phyloP scores from a whole-genome alignment of 306 rosid genomes.

The Ochetophila trinervis region DNA sequence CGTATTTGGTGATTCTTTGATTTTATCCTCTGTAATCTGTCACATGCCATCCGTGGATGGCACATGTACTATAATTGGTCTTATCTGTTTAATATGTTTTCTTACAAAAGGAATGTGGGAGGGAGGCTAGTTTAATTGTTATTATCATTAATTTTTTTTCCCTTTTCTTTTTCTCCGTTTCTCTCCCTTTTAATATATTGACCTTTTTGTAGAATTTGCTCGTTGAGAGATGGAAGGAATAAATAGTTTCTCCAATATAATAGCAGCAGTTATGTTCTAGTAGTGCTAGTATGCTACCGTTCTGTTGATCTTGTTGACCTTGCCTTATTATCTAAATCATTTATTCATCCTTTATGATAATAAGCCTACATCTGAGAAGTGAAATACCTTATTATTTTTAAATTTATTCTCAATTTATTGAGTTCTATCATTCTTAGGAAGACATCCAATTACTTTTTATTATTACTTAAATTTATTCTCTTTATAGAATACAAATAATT shows the following conservation, averaged over 20 bases:
- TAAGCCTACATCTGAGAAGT: too few relatives aligned
- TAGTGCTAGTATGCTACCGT: neutral
- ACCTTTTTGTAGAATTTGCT: slow-evolving; percentile 41
- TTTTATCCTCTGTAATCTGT: slow-evolving; percentile 43
- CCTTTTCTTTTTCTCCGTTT: neutral
- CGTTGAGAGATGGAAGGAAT: slow-evolving; percentile 37
- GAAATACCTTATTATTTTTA: too few relatives aligned
- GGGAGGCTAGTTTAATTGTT: slow-evolving; percentile 31
- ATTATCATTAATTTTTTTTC: slow-evolving; percentile 10
- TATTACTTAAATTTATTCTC: too few relatives aligned
- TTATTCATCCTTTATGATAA: too few relatives aligned
- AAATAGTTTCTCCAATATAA: slow-evolving; percentile 24
- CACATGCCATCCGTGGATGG: slow-evolving; percentile 42
- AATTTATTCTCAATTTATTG: too few relatives aligned
- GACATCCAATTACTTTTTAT: too few relatives aligned
- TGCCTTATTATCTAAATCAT: too few relatives aligned
- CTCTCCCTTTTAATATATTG: slow-evolving; percentile 20
- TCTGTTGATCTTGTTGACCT: too few relatives aligned
- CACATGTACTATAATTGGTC: slow-evolving; percentile 51
- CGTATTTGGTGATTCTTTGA: slow-evolving; percentile 58
- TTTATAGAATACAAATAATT: too few relatives aligned
- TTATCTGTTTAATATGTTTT: slow-evolving; percentile 35
- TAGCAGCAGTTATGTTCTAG: slow-evolving; percentile 1
- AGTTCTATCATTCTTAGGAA: too few relatives aligned
- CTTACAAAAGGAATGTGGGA: slow-evolving; percentile 38